Percentiles rank a stretch among this genome's conserved stretches.
Evolutionary conservation across 2,329 filamentous ascomycete species (phyloP).

Genomic region (Knoxdaviesia proteae): DNA sequence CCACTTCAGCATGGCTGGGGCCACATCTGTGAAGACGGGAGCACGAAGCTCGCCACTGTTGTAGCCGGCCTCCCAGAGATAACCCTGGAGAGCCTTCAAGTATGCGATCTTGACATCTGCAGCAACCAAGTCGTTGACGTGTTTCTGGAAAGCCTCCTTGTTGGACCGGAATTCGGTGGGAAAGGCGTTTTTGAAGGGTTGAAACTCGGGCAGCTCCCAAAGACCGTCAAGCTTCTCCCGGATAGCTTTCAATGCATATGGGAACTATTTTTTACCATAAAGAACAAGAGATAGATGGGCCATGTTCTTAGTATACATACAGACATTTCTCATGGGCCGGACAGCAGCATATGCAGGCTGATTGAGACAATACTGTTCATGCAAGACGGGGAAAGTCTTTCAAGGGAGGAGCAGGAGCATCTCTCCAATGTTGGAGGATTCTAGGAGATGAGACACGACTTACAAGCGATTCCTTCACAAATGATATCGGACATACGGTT

Average conservation of each 20-base stretch:
- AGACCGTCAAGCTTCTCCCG: slow-evolving; percentile 40
- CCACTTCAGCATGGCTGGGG: slow-evolving; percentile 40
- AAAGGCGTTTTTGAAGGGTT: slow-evolving; percentile 49
- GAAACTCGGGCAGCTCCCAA: slow-evolving; percentile 46
- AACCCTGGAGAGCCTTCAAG: slow-evolving; percentile 60
- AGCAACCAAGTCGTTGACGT: slow-evolving; percentile 49
- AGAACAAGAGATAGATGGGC: not conserved
- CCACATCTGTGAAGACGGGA: slow-evolving; percentile 55
- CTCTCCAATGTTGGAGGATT: too few species aligned
- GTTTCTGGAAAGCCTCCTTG: slow-evolving; percentile 37
- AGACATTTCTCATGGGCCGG: too few species aligned
- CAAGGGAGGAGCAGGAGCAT: too few species aligned
- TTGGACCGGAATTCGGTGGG: slow-evolving; percentile 40
- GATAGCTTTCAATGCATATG: slow-evolving; percentile 50
- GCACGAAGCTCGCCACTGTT: slow-evolving; percentile 46
- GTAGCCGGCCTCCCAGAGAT: slow-evolving; percentile 61
- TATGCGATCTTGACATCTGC: slow-evolving; percentile 58
- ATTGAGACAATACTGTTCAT: not conserved
- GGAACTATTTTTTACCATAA: slow-evolving; percentile 35
- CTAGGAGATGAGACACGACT: slow-evolving; percentile 14
- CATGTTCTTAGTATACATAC: not conserved
- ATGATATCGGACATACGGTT: slow-evolving; percentile 65
- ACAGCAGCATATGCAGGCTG: too few species aligned
- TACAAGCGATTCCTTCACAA: slow-evolving; percentile 68
- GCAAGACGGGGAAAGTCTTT: slow-evolving; percentile 1